Conservation (phyloP, 2,329 filamentous ascomycete species). For the Fusarium humuli region DNA sequence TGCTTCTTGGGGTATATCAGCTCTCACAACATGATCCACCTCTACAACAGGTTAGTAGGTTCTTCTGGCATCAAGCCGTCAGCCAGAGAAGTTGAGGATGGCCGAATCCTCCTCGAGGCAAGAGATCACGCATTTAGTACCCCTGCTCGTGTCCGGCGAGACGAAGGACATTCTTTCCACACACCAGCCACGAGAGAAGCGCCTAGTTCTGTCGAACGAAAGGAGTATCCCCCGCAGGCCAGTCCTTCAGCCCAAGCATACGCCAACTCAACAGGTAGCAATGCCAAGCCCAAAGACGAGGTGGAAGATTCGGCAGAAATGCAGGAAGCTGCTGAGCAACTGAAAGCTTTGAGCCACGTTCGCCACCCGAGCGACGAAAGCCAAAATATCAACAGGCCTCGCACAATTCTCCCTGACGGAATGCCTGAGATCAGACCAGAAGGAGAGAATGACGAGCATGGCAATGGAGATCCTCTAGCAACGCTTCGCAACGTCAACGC, state of each 20-base stretch:
- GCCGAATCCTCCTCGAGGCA: slow-evolving; percentile 66
- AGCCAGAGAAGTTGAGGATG: slow-evolving; percentile 67
- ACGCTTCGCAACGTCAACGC: slow-evolving; percentile 42
- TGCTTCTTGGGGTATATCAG: slow-evolving; percentile 74
- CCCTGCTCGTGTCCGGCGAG: slow-evolving; percentile 46
- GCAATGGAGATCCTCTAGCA: slow-evolving; percentile 40
- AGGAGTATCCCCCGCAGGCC: slow-evolving; percentile 44
- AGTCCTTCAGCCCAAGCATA: slow-evolving; percentile 45
- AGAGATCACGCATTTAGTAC: slow-evolving; percentile 58
- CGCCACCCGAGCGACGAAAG: slow-evolving; percentile 65
- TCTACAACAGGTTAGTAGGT: slow-evolving; percentile 70
- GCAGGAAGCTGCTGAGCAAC: slow-evolving; percentile 75
- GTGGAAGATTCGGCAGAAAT: slow-evolving; percentile 74
- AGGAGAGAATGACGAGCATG: slow-evolving; percentile 54
- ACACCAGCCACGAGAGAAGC: slow-evolving; percentile 43
- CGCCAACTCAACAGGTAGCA: slow-evolving; percentile 31
- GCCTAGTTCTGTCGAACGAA: slow-evolving; percentile 39
- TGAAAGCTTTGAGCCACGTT: slow-evolving; percentile 74
- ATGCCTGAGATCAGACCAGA: slow-evolving; percentile 50
- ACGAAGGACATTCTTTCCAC: slow-evolving; percentile 46
- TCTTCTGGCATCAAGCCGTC: slow-evolving; percentile 58
- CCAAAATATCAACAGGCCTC: slow-evolving; percentile 46
- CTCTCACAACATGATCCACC: slow-evolving; percentile 74
- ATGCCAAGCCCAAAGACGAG: slow-evolving; percentile 51
- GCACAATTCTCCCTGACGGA: slow-evolving; percentile 56